Conservation (phyloP, 169 alveolate genomes). For the Miamiensis avidus region DNA sequence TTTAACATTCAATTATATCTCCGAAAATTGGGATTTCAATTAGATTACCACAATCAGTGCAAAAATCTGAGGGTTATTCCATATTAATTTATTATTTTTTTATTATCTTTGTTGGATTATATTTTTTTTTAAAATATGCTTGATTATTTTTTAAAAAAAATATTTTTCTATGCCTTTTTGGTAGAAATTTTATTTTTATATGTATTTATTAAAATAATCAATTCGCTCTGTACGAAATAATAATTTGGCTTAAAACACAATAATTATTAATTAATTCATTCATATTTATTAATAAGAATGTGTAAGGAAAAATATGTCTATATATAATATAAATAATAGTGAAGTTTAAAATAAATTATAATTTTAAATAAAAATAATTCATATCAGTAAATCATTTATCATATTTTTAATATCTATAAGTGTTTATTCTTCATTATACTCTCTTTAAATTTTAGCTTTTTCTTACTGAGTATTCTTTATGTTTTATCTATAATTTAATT, state of each 20-base stretch:
- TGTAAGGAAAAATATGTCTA: neutral
- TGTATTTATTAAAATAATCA: too few relatives aligned
- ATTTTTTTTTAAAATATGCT: too few relatives aligned
- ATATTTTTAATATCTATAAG: neutral
- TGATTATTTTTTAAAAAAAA: too few relatives aligned
- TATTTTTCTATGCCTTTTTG: neutral
- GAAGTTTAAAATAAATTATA: neutral
- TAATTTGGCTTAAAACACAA: neutral
- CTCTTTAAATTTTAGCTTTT: neutral
- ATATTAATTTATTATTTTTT: too few relatives aligned
- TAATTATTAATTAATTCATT: too few relatives aligned
- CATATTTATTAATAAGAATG: too few relatives aligned
- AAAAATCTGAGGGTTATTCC: constrained; percentile 25
- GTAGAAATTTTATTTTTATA: too few relatives aligned
- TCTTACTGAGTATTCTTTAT: too few relatives aligned
- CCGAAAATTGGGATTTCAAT: constrained; percentile 35
- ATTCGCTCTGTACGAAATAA: neutral
- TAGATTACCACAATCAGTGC: constrained; percentile 42
- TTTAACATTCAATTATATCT: constrained; percentile 39
- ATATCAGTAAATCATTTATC: neutral
- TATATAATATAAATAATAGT: neutral
- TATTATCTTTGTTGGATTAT: too few relatives aligned
- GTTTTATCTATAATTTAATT: neutral
- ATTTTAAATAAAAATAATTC: neutral
- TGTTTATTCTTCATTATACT: neutral